These are phyloP conservation scores for Starmerella scarabaei DNA, from an alignment of 805 yeast species.

Conservation along the genomic window DNA sequence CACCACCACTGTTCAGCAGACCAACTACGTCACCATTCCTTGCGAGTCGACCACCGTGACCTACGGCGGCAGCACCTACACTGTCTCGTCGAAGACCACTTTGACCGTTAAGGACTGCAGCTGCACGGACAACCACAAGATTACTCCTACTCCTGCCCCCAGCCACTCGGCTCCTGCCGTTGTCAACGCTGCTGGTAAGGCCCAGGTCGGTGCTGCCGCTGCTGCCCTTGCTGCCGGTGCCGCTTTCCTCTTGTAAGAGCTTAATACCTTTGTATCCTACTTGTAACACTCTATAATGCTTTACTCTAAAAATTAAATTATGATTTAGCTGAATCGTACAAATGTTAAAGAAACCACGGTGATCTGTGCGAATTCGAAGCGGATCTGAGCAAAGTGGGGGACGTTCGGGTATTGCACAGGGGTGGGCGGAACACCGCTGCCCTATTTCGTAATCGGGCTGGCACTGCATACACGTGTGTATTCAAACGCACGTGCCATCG, in stretches of 20 bases:
- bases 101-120: slow-evolving; percentile 17
- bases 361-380: too few relatives aligned
- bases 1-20: slow-evolving; percentile 12
- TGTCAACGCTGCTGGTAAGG: slow-evolving; percentile 8
- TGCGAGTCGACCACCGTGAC: slow-evolving; percentile 15
- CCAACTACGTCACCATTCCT: slow-evolving; percentile 14
- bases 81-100: slow-evolving; percentile 16
- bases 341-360: too few relatives aligned
- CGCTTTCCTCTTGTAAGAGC: neutral
- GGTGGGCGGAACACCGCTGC: too few relatives aligned
- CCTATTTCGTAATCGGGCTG: too few relatives aligned
- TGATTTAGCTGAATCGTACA: neutral
- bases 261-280: neutral
- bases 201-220: slow-evolving; percentile 13
- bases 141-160: slow-evolving; percentile 2
- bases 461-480: too few relatives aligned
- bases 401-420: too few relatives aligned
- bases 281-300: neutral
- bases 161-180: slow-evolving; percentile 4
- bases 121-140: slow-evolving; percentile 9
- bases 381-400: too few relatives aligned
- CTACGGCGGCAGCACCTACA: slow-evolving; percentile 15
- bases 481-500: too few relatives aligned
- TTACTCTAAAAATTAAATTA: neutral
- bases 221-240: slow-evolving; percentile 13